Percentiles rank a stretch among this genome's conserved stretches.
These are phyloP conservation scores for Phytopythium vexans DNA, from an alignment of 352 stramenopile species.

Conservation along the genomic window DNA sequence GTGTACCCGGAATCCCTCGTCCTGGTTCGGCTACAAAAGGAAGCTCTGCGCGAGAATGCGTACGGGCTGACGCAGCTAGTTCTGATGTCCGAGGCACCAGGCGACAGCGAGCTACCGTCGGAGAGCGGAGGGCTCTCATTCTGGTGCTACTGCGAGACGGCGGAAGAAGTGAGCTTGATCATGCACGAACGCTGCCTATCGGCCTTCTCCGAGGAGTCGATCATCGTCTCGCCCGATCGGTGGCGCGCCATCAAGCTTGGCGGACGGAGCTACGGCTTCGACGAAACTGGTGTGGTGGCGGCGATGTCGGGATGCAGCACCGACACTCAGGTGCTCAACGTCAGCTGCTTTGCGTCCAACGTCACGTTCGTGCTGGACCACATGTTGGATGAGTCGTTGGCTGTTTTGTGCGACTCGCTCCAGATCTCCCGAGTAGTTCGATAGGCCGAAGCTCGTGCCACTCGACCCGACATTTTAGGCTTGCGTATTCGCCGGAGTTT, in stretches of 20 bases:
- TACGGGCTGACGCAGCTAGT: conserved; percentile 81
- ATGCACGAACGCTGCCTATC: conserved; percentile 62
- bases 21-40: conserved; percentile 73
- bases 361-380: conserved; percentile 82
- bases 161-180: conserved; percentile 82
- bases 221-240: conserved; percentile 81
- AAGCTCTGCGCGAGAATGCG: conserved; percentile 62
- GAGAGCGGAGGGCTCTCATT: conserved; percentile 45
- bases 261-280: conserved; percentile 76
- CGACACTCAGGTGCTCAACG: conserved; percentile 81
- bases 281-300: conserved; percentile 84
- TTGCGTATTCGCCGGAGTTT: neutral
- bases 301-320: conserved; percentile 82
- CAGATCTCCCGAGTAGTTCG: conserved; percentile 68
- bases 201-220: conserved; percentile 65
- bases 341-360: conserved; percentile 84
- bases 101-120: conserved; percentile 9
- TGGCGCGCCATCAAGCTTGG: conserved; percentile 86
- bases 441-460: conserved; percentile 12
- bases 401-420: conserved; percentile 59
- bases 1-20: conserved; percentile 78
- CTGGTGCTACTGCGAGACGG: conserved; percentile 85
- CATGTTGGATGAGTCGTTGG: conserved; percentile 67
- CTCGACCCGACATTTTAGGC: too few relatives aligned
- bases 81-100: conserved; percentile 37